These are phyloP conservation scores for Chytriomyces hyalinus DNA, from an alignment of 192 early-diverging fungal species.

Conservation along the genomic window DNA sequence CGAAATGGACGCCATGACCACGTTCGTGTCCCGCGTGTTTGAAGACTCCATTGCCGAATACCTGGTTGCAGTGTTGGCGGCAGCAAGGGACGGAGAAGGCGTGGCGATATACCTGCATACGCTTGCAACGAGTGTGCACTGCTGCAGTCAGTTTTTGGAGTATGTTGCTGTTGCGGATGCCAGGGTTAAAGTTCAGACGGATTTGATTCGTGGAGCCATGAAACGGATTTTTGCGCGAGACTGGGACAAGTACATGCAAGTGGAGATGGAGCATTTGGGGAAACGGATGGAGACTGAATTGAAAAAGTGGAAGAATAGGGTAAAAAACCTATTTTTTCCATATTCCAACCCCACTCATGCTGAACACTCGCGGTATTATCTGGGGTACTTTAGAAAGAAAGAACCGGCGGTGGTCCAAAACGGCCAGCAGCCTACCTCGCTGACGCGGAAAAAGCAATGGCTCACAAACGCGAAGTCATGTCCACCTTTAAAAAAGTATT, in stretches of 20 bases:
- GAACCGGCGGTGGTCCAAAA: slow-evolving; percentile 18
- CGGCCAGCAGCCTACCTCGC: slow-evolving; percentile 41
- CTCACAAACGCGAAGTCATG: slow-evolving; percentile 63
- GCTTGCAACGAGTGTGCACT: slow-evolving; percentile 63
- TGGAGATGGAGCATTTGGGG: slow-evolving; percentile 69
- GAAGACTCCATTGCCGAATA: slow-evolving; percentile 84
- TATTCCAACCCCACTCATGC: background rate
- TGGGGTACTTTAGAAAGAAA: slow-evolving; percentile 24
- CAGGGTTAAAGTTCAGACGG: slow-evolving; percentile 50
- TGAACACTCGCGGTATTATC: background rate
- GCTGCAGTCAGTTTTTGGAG: slow-evolving; percentile 66
- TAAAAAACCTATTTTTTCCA: slow-evolving; percentile 32
- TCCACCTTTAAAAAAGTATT: slow-evolving; percentile 58
- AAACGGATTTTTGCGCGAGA: slow-evolving; percentile 68
- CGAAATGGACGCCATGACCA: slow-evolving; percentile 71
- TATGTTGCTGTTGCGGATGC: slow-evolving; percentile 45
- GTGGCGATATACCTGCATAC: slow-evolving; percentile 71
- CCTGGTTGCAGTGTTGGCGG: slow-evolving; percentile 63
- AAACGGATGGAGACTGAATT: slow-evolving; percentile 63
- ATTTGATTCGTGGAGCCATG: slow-evolving; percentile 58
- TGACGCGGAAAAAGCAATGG: slow-evolving; percentile 54
- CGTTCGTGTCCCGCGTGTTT: slow-evolving; percentile 78
- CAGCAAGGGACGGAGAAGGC: slow-evolving; percentile 65
- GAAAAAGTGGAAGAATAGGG: slow-evolving; percentile 72
- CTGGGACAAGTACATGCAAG: slow-evolving; percentile 68